Evolutionary conservation across 1,284 basidiomycete species (phyloP), one percentile per base, ranked within the genome.

Genomic region (Phylloboletellus chloephorus): DNA sequence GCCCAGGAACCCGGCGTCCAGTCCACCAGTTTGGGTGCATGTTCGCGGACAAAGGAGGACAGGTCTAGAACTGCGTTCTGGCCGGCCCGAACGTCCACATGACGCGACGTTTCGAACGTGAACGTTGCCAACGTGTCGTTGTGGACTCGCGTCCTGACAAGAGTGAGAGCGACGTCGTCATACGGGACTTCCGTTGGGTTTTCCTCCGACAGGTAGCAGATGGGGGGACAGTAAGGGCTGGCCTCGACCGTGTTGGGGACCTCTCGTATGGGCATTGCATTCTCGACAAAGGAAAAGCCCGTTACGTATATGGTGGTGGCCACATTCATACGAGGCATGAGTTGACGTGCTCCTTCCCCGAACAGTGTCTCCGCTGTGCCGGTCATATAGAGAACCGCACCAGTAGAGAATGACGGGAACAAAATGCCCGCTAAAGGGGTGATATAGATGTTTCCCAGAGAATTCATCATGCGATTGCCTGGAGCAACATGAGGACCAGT

Each of bases 391-490:
- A 82, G 67, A n/a, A 82, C 65, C 26, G 73, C 63, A 2, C 80
- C 79, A 0, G 67, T 68, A 6, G 57, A 59, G 52, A 78, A 82
- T 15, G 68, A 67, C 8, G 74, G 56, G 43, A 82, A 72, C 9
- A 74, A 73, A 19, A 81, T 57, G 1, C 71, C 72, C 2, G 77
- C 79, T 3, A 75, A 53, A 0, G 73, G 72, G 0, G 74, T 75
- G 8, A 65, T 65, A 49, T 78, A 72, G 30, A 80, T 72, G 46
- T 81, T 80, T 7, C 79, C 79, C 5, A 83, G 63, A 6, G 78
- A 79, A 2, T 74, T 74, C 68, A 81, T 68, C 39, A 78, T 58
- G 2, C 77, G 69, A 52, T 82, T 79, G 1, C 78, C 76, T 79
- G 41, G 5, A 26, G 3, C 3, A 31, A 44, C 23, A 12, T 41